These are phyloP conservation scores for Herpetomonas muscarum DNA, from an alignment of 208 protist species.

Conservation along the genomic window DNA sequence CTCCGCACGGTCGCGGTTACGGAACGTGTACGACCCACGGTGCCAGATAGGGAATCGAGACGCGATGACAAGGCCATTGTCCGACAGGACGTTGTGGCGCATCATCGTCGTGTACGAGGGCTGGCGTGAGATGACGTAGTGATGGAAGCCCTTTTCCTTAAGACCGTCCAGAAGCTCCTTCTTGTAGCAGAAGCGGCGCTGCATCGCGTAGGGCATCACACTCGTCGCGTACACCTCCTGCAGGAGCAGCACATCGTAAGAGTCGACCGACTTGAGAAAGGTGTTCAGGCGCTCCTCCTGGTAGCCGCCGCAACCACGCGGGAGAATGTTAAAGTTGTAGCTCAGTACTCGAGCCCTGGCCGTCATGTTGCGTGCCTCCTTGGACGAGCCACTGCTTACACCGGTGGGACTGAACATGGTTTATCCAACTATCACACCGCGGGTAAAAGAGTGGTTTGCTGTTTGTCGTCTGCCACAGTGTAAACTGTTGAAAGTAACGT, in stretches of 20 bases:
- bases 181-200: slow-evolving; percentile 71
- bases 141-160: slow-evolving; percentile 59
- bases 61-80: slow-evolving; percentile 86
- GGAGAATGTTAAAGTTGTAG: slow-evolving; percentile 91
- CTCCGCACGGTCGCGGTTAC: slow-evolving; percentile 36
- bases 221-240: slow-evolving; percentile 86
- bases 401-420: too few relatives aligned
- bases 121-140: slow-evolving; percentile 84
- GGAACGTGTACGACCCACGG: slow-evolving; percentile 82
- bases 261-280: slow-evolving; percentile 58
- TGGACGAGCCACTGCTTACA: too few relatives aligned
- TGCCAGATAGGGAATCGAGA: slow-evolving; percentile 81
- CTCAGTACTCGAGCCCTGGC: slow-evolving; percentile 64
- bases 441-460: too few relatives aligned
- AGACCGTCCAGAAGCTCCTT: slow-evolving; percentile 72
- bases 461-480: background rate
- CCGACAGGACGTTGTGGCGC: slow-evolving; percentile 62
- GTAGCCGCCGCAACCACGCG: slow-evolving; percentile 68
- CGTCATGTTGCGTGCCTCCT: background rate
- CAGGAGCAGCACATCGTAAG: slow-evolving; percentile 81
- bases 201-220: slow-evolving; percentile 70
- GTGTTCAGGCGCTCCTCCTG: slow-evolving; percentile 79
- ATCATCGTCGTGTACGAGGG: slow-evolving; percentile 83
- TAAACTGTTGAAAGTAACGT: too few relatives aligned
- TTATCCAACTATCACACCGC: too few relatives aligned